phyloP scores from a whole-genome alignment of 352 stramenopile genomes.

The Thraustochytrium striatum region DNA sequence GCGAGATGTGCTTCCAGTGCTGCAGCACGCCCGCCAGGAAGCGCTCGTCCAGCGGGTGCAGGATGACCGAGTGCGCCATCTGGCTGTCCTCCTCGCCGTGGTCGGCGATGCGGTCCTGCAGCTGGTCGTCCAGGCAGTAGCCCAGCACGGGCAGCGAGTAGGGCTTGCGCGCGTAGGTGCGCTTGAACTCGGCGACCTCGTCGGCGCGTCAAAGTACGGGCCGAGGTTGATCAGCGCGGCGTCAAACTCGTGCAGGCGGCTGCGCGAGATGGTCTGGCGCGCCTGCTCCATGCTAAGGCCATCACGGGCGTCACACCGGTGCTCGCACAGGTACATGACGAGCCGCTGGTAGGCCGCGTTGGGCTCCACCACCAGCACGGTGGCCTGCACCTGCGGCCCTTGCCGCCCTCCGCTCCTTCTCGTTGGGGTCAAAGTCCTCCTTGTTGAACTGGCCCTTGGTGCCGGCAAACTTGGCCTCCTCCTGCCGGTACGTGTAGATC shows the following conservation, averaged over 20 bases:
- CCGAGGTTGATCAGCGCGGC: constrained; percentile 18
- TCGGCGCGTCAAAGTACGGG: constrained; percentile 15
- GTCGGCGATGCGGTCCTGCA: neutral
- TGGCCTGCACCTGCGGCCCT: neutral
- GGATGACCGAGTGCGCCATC: constrained; percentile 20
- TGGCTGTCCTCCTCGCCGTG: constrained; percentile 18
- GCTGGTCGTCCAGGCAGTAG: constrained; percentile 32
- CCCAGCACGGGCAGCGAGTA: constrained; percentile 31
- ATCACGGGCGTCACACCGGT: neutral
- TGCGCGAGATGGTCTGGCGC: neutral
- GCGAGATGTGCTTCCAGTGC: constrained; percentile 22
- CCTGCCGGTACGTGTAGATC: constrained; percentile 13
- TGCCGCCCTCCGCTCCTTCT: neutral
- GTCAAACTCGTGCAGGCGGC: constrained; percentile 26
- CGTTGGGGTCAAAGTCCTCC: too few species aligned
- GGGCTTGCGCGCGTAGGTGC: constrained; percentile 19
- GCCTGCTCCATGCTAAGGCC: constrained; percentile 15
- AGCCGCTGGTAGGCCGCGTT: constrained; percentile 19
- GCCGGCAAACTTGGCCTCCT: neutral
- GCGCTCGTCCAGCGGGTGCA: constrained; percentile 30
- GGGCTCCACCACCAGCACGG: constrained; percentile 22
- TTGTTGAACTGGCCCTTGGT: too few species aligned
- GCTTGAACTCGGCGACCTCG: constrained; percentile 46
- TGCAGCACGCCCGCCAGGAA: constrained; percentile 14
- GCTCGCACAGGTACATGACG: constrained; percentile 35